Conservation (phyloP, 2,329 filamentous ascomycete species). For the Chalaropsis thielavioides region DNA sequence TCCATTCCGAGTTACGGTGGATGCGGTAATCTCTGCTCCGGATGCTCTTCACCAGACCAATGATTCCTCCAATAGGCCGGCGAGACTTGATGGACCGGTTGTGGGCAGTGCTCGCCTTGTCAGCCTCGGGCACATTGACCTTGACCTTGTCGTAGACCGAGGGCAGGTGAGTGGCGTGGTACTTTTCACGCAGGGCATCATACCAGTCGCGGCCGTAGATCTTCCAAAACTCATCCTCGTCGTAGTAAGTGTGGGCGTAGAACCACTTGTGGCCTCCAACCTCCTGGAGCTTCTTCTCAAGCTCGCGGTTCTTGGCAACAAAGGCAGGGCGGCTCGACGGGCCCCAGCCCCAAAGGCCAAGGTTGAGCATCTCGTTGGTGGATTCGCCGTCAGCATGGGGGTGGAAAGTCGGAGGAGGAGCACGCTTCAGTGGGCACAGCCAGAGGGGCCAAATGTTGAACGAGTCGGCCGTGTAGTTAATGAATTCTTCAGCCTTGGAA, state of each 20-base stretch:
- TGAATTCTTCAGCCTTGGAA: constrained; percentile 35
- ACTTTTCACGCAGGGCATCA: constrained; percentile 46
- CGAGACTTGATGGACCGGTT: constrained; percentile 32
- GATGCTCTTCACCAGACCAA: constrained; percentile 46
- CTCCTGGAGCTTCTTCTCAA: constrained; percentile 54
- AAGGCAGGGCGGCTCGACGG: constrained; percentile 44
- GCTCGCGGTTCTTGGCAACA: constrained; percentile 50
- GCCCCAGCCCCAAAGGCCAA: constrained; percentile 70
- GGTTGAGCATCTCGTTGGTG: constrained; percentile 38
- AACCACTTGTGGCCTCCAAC: constrained; percentile 75
- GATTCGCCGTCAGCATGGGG: constrained; percentile 27
- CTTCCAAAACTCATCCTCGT: constrained; percentile 54
- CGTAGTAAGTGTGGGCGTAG: constrained; percentile 75
- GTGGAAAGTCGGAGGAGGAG: constrained; percentile 39
- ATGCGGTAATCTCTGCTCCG: constrained; percentile 41
- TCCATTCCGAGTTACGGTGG: constrained; percentile 40
- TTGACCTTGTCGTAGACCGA: constrained; percentile 58
- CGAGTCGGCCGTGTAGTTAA: constrained; percentile 38
- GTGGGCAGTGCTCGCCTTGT: constrained; percentile 27
- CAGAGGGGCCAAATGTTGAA: constrained; percentile 46
- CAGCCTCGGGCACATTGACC: constrained; percentile 35
- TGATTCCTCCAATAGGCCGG: constrained; percentile 44
- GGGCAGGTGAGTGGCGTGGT: constrained; percentile 46
- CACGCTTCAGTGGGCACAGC: constrained; percentile 41
- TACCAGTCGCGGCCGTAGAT: constrained; percentile 48